Conservation (phyloP, 2,329 filamentous ascomycete genomes). For the Apiospora marii region DNA sequence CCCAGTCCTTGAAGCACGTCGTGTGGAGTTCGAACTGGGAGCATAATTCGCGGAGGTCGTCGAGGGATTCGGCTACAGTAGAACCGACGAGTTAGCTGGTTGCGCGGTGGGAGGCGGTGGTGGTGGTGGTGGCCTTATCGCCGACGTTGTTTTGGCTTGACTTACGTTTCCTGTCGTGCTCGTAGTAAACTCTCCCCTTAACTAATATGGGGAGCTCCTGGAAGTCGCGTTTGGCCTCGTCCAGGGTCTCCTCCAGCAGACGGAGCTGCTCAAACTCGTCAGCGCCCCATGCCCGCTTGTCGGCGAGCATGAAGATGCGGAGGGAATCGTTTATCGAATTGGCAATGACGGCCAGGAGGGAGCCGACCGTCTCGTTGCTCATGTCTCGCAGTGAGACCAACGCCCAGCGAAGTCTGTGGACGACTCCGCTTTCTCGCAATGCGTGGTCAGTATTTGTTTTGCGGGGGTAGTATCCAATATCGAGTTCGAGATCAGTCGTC, state of each 20-base stretch:
- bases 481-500: neutral
- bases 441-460: neutral
- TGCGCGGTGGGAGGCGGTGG: neutral
- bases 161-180: constrained; percentile 63
- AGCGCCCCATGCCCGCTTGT: constrained; percentile 65
- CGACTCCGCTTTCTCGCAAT: constrained; percentile 16
- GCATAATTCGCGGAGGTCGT: constrained; percentile 56
- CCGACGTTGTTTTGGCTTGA: constrained; percentile 26
- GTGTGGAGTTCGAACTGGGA: constrained; percentile 56
- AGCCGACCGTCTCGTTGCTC: constrained; percentile 62
- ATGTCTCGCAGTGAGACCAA: constrained; percentile 37
- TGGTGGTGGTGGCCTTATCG: neutral
- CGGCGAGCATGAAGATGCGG: constrained; percentile 62
- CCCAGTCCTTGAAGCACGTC: constrained; percentile 62
- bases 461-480: neutral
- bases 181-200: constrained; percentile 64
- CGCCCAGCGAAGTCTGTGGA: constrained; percentile 7
- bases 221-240: constrained; percentile 68
- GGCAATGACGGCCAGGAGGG: constrained; percentile 65
- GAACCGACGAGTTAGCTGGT: neutral
- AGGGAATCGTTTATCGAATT: constrained; percentile 60
- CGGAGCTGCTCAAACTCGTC: constrained; percentile 68
- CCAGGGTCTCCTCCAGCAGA: constrained; percentile 61
- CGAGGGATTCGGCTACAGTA: constrained; percentile 58
- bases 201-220: constrained; percentile 64